phyloP scores from a whole-genome alignment of 2,329 filamentous ascomycete species.

The Cladosporium sphaerospermum region DNA sequence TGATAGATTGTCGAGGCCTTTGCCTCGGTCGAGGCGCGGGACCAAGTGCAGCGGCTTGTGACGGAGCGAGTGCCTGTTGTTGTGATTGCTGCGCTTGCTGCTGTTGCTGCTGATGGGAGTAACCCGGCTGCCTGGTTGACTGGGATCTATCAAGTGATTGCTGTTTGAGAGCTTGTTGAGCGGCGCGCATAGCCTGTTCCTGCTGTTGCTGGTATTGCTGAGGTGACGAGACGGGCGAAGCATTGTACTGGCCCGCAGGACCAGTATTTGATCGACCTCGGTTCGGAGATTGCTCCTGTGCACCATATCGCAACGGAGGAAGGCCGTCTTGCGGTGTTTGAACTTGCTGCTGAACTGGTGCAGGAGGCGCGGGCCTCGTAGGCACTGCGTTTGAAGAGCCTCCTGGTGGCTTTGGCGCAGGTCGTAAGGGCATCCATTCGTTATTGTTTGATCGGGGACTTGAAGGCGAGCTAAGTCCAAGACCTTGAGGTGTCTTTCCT shows the following conservation, averaged over 20 bases:
- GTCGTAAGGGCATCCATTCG: conserved; percentile 57
- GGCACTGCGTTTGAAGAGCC: conserved; percentile 44
- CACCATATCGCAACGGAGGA: not conserved
- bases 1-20: conserved; percentile 64
- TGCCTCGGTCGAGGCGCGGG: conserved; percentile 66
- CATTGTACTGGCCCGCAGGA: conserved; percentile 33
- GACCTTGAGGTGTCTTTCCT: conserved; percentile 17
- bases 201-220: conserved; percentile 64
- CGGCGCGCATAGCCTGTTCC: conserved; percentile 72
- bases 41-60: conserved; percentile 42
- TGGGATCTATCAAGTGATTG: conserved; percentile 59
- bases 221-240: conserved; percentile 43
- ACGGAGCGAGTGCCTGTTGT: conserved; percentile 33
- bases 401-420: conserved; percentile 79
- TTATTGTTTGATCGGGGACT: conserved; percentile 38
- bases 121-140: conserved; percentile 54
- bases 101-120: conserved; percentile 36
- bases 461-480: conserved; percentile 40
- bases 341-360: conserved; percentile 30
- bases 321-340: conserved; percentile 1
- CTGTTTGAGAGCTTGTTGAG: conserved; percentile 66
- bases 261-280: conserved; percentile 42
- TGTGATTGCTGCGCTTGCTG: conserved; percentile 36
- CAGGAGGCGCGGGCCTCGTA: conserved; percentile 29
- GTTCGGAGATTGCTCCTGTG: conserved; percentile 21